Evolutionary conservation across 257 asterid species (phyloP).

Genomic region (Misopates orontium): DNA sequence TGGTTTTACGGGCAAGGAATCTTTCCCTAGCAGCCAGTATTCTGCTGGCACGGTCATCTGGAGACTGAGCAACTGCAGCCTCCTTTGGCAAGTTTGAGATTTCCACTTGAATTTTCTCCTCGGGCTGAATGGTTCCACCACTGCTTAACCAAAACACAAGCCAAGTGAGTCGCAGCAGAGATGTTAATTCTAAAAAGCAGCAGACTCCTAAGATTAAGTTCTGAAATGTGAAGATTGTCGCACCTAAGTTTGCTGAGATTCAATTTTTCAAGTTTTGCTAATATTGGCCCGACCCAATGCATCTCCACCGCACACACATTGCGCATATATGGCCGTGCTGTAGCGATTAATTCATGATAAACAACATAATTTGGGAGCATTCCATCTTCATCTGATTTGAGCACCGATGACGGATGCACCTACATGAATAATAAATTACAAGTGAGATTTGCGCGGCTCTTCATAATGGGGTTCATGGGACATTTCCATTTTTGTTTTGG

Average conservation of each 20-base stretch:
- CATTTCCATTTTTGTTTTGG: too few species aligned
- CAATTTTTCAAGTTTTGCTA: constrained; percentile 64
- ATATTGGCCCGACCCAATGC: constrained; percentile 76
- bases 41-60: constrained; percentile 38
- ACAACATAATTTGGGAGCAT: constrained; percentile 79
- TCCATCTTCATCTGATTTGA: constrained; percentile 82
- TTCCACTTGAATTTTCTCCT: constrained; percentile 38
- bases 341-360: constrained; percentile 80
- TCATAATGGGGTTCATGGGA: too few species aligned
- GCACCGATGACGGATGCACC: constrained; percentile 88
- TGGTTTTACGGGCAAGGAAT: constrained; percentile 46
- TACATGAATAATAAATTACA: constrained; percentile 26
- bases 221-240: constrained; percentile 1
- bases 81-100: constrained; percentile 30
- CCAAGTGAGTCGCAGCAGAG: not conserved
- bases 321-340: constrained; percentile 84
- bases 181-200: not conserved
- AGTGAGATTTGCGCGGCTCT: not conserved
- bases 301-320: constrained; percentile 84
- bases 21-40: constrained; percentile 55
- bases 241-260: constrained; percentile 76
- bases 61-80: constrained; percentile 29
- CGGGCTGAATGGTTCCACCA: constrained; percentile 47
- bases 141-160: constrained; percentile 35
- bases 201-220: not conserved